Evolutionary conservation across 176 grass and related monocot species (phyloP).

Genomic region (Tillandsia leiboldiana): DNA sequence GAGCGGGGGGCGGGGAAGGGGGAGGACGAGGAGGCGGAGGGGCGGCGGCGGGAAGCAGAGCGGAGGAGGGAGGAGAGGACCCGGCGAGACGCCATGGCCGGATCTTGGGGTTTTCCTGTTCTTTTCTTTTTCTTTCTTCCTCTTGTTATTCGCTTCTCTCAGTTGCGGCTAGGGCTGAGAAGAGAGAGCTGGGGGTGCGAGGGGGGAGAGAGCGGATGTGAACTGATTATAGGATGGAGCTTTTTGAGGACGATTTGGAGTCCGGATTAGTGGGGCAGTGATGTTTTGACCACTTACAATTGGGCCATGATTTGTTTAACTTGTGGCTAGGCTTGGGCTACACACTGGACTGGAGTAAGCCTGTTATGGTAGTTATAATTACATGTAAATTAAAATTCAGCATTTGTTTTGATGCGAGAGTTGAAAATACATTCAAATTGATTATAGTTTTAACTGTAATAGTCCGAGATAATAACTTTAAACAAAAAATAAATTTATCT

Average conservation of each 20-base stretch:
- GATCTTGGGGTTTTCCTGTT: conserved; percentile 29
- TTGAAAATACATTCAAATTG: too few relatives aligned
- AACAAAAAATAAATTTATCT: too few relatives aligned
- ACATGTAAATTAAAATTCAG: too few relatives aligned
- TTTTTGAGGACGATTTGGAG: conserved; percentile 17
- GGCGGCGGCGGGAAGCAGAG: conserved; percentile 31
- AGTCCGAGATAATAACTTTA: too few relatives aligned
- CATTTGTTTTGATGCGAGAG: too few relatives aligned
- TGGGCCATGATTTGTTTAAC: too few relatives aligned
- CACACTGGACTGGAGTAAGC: too few relatives aligned
- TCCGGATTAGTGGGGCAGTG: neutral
- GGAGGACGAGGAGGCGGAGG: conserved; percentile 6
- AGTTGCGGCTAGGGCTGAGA: conserved; percentile 24
- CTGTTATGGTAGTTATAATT: too few relatives aligned
- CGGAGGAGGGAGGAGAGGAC: conserved; percentile 64
- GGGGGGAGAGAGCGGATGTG: conserved; percentile 4
- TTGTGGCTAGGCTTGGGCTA: too few relatives aligned
- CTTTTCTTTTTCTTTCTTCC: neutral
- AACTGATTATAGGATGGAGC: conserved; percentile 34
- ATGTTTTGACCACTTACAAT: too few relatives aligned
- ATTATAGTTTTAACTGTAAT: too few relatives aligned
- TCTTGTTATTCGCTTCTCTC: neutral
- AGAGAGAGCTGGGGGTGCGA: conserved; percentile 16
- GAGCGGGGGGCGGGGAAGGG: conserved; percentile 16
- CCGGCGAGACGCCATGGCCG: conserved; percentile 84